These are phyloP conservation scores for Nemania sp. DNA, from an alignment of 2,329 filamentous ascomycete species.

Conservation along the genomic window DNA sequence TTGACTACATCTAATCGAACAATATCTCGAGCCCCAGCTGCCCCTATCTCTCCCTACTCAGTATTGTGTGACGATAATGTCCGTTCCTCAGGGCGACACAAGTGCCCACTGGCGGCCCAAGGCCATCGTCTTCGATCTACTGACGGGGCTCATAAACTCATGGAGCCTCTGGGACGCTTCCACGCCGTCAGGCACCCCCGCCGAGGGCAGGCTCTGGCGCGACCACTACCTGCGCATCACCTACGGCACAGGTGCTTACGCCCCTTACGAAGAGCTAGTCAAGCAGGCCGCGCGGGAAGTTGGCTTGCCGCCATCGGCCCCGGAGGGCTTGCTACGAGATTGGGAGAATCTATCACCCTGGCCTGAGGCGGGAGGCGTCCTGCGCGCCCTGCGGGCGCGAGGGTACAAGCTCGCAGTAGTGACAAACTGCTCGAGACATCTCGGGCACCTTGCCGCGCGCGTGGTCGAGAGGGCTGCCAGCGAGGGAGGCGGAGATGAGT, in stretches of 20 bases:
- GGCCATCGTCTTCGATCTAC: slow-evolving; percentile 26
- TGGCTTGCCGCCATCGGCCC: slow-evolving; percentile 17
- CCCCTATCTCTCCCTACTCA: too few species aligned
- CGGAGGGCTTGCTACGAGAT: slow-evolving; percentile 7
- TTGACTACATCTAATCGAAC: neutral
- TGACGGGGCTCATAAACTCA: slow-evolving; percentile 21
- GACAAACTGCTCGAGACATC: slow-evolving; percentile 23
- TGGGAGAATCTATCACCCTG: slow-evolving; percentile 14
- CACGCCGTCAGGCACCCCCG: slow-evolving; percentile 12
- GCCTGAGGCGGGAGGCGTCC: slow-evolving; percentile 15
- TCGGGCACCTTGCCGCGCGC: slow-evolving; percentile 14
- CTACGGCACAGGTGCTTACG: slow-evolving; percentile 16
- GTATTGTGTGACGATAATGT: neutral
- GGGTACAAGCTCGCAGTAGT: slow-evolving; percentile 24
- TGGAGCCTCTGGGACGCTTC: slow-evolving; percentile 23
- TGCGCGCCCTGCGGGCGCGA: neutral
- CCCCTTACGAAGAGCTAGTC: slow-evolving; percentile 23
- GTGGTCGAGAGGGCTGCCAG: slow-evolving; percentile 10
- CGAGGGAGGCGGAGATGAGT: neutral
- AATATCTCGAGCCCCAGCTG: neutral
- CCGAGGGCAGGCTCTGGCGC: slow-evolving; percentile 20
- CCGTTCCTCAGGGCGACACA: neutral
- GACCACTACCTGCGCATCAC: slow-evolving; percentile 21
- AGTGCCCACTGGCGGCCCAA: slow-evolving; percentile 17
- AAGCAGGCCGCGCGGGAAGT: slow-evolving; percentile 16